phyloP scores from a whole-genome alignment of 345 rosid species.

The Excoecaria cochinchinensis region DNA sequence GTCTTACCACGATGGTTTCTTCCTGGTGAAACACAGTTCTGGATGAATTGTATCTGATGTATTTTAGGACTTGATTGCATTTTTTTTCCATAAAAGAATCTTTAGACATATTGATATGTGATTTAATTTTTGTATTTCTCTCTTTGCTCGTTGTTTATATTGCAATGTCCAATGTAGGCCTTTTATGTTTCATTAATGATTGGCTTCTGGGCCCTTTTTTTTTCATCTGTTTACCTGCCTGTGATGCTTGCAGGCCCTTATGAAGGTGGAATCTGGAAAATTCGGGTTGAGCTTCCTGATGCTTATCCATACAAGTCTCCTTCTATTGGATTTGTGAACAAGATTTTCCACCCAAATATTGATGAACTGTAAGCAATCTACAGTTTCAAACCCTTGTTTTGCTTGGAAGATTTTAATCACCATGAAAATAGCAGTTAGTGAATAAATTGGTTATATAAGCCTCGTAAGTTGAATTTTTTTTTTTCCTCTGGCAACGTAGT shows the following conservation, averaged over 20 bases:
- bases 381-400: conserved; percentile 9
- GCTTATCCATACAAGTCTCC: conserved; percentile 80
- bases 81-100: neutral
- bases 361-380: conserved; percentile 61
- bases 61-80: neutral
- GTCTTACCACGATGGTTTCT: neutral
- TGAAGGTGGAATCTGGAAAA: conserved; percentile 74
- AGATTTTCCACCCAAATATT: conserved; percentile 77
- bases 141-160: conserved; percentile 7
- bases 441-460: neutral
- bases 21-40: neutral
- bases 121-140: conserved; percentile 2
- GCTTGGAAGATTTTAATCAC: neutral
- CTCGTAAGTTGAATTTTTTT: neutral
- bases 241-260: conserved; percentile 51
- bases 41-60: neutral
- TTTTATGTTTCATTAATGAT: neutral
- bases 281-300: conserved; percentile 75
- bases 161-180: neutral
- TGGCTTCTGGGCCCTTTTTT: neutral
- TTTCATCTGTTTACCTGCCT: conserved; percentile 1
- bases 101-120: neutral
- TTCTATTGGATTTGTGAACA: conserved; percentile 67
- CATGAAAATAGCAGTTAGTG: neutral
- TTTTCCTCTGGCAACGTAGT: neutral